These are phyloP conservation scores for Tricholoma saponaceum DNA, from an alignment of 768 basidiomycete species.

Conservation along the genomic window DNA sequence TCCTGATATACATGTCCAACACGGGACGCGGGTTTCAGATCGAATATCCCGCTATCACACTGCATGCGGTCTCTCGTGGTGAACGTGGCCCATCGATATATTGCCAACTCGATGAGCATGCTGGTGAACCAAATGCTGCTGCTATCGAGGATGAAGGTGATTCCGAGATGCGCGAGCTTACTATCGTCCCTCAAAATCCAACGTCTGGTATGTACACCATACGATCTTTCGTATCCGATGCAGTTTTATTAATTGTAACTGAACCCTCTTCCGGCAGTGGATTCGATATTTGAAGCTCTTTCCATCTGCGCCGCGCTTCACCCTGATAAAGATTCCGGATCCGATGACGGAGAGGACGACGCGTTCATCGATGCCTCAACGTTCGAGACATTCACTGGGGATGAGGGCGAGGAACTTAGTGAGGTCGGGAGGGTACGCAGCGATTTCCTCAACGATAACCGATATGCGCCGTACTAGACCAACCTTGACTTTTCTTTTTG, in stretches of 20 bases:
- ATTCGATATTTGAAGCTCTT: slow-evolving; percentile 81
- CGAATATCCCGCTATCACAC: slow-evolving; percentile 84
- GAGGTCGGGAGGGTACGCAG: slow-evolving; percentile 94
- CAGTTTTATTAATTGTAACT: background rate
- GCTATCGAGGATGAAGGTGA: slow-evolving; percentile 31
- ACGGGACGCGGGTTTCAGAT: slow-evolving; percentile 77
- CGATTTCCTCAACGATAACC: slow-evolving; percentile 72
- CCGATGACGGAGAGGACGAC: slow-evolving; percentile 51
- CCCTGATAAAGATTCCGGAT: slow-evolving; percentile 54
- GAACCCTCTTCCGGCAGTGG: slow-evolving; percentile 45
- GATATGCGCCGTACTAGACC: slow-evolving; percentile 85
- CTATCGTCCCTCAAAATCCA: slow-evolving; percentile 60
- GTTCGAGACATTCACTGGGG: slow-evolving; percentile 54
- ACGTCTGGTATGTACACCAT: slow-evolving; percentile 49
- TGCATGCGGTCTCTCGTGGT: slow-evolving; percentile 87
- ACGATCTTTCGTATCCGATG: background rate
- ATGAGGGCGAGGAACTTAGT: slow-evolving; percentile 69
- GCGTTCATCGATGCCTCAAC: slow-evolving; percentile 50
- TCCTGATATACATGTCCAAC: slow-evolving; percentile 71
- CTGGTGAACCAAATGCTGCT: slow-evolving; percentile 33
- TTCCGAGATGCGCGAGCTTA: slow-evolving; percentile 73
- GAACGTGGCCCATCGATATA: slow-evolving; percentile 72
- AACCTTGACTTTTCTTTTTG: slow-evolving; percentile 20
- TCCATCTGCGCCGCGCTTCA: slow-evolving; percentile 84
- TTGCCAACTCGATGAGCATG: slow-evolving; percentile 84